A percentile compares a stretch with the other conserved stretches of the same genome.
phyloP scores from a whole-genome alignment of 768 basidiomycete species.

The Macrolepiota albuminosa region DNA sequence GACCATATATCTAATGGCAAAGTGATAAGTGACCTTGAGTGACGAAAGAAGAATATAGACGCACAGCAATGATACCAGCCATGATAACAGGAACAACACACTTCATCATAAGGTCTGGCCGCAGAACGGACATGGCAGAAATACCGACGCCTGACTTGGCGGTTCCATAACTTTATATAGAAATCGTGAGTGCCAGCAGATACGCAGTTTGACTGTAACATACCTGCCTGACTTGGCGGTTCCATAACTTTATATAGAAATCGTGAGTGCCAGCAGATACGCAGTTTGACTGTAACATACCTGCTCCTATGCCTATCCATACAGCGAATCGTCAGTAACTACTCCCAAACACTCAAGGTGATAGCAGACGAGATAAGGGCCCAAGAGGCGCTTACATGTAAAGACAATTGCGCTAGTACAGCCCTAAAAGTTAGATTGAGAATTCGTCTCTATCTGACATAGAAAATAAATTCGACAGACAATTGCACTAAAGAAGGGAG shows the following conservation, averaged over 20 bases:
- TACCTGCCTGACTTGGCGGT: slow-evolving; percentile 98
- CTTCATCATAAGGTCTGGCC: slow-evolving; percentile 98
- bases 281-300: slow-evolving; percentile 34
- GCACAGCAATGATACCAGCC: slow-evolving; percentile 99
- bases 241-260: slow-evolving; percentile 66
- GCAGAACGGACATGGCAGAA: slow-evolving; percentile 95
- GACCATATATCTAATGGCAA: slow-evolving; percentile 77
- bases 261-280: slow-evolving; percentile 13
- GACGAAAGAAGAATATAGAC: slow-evolving; percentile 27
- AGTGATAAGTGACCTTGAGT: neutral
- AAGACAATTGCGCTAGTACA: slow-evolving; percentile 59
- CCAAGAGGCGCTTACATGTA: slow-evolving; percentile 66
- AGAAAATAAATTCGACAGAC: slow-evolving; percentile 36
- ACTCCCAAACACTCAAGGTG: neutral
- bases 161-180: slow-evolving; percentile 79
- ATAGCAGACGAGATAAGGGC: neutral
- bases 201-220: slow-evolving; percentile 19
- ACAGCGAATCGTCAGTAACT: slow-evolving; percentile 9
- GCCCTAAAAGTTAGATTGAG: slow-evolving; percentile 47
- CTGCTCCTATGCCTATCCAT: slow-evolving; percentile 77
- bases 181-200: slow-evolving; percentile 10
- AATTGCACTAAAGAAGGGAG: slow-evolving; percentile 98
- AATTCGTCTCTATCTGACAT: neutral
- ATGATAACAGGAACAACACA: slow-evolving; percentile 97
- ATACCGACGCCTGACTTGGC: slow-evolving; percentile 99